Percentiles rank a stretch among this genome's conserved stretches.
These are phyloP conservation scores for Hyphopichia pseudoburtonii DNA, from an alignment of 1,139 yeast genomes.

Conservation along the genomic window DNA sequence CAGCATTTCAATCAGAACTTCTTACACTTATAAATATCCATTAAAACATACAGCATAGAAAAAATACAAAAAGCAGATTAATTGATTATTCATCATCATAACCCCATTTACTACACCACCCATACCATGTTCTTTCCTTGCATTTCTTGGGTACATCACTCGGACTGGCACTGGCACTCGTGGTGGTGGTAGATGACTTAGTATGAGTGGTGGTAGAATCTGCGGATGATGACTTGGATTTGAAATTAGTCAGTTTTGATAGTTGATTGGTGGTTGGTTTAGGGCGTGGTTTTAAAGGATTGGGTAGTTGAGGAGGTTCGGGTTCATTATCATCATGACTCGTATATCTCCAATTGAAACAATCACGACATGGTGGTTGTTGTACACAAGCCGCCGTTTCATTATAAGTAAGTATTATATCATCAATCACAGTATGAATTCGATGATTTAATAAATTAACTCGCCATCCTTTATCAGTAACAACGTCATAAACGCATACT, in stretches of 20 bases:
- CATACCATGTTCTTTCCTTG: slow-evolving; percentile 46
- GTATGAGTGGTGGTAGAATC: not conserved
- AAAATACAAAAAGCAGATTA: not conserved
- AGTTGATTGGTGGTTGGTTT: not conserved
- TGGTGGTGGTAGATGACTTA: slow-evolving; percentile 6
- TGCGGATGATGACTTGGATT: not conserved
- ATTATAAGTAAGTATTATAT: slow-evolving; percentile 69
- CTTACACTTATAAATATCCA: too few relatives aligned
- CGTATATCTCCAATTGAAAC: slow-evolving; percentile 87
- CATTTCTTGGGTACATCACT: slow-evolving; percentile 33
- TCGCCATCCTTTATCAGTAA: slow-evolving; percentile 87
- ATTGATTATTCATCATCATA: slow-evolving; percentile 16
- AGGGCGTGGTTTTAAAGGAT: slow-evolving; percentile 31
- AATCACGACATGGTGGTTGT: slow-evolving; percentile 83
- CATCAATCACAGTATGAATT: slow-evolving; percentile 88
- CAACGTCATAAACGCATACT: slow-evolving; percentile 87
- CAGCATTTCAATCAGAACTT: too few relatives aligned
- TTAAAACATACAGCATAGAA: too few relatives aligned
- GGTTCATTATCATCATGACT: slow-evolving; percentile 47
- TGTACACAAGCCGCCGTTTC: slow-evolving; percentile 71
- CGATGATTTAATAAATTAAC: slow-evolving; percentile 87
- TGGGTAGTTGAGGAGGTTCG: slow-evolving; percentile 40
- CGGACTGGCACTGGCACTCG: slow-evolving; percentile 8
- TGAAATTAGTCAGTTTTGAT: not conserved
- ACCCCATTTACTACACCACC: slow-evolving; percentile 47